Base-by-base conservation (phyloP, 2,329 filamentous ascomycete genomes). In the Shiraia sp. region DNA sequence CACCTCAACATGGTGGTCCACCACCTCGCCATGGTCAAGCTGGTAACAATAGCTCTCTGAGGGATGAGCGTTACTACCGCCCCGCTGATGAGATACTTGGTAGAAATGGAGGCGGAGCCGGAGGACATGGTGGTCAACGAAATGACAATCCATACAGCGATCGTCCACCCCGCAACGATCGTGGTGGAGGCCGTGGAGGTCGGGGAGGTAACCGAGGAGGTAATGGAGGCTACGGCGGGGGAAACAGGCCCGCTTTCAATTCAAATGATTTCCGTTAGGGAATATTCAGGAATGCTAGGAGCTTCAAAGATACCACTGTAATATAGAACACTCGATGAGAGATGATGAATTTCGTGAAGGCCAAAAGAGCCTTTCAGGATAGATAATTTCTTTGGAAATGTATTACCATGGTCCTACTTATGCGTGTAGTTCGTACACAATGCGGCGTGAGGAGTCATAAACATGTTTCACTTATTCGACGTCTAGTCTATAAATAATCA, bases 121-220 rank as follows among this genome's bases (percentile, higher is more conserved):
- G 55, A 15, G 37, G 52, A 1, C 26, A 46, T 14, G 51, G 51
- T 12, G 51, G 49, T 1, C 50, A 58, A 14, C 46, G 54, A 9
- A 55, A 55, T 6, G 46, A 47, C n/a, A 55, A 59, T 17, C 45
- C 49, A 1, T 59, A 59, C 23, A 51, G 35, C 8, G 56, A 59
- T 22, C 56, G 54, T 3, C 48, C 49, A 10, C 45, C 47, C 6
- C 35, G 54, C 3, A 48, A 56, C 13, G 51, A 57, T 10, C 42
- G 51, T 8, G 46, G 54, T 25, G 49, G 55, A 3, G 51, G 47
- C 17, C 40, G 53, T 28, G 59, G 61, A n/a, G 60, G 65, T 26
- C 44, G 61, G 6, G 56, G 62, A 19, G 57, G 63, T 10, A 46
- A 57, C 17, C 49, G 56, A n/a, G 60, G 63, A 25, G 40, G 42